Conservation (phyloP, 2,329 filamentous ascomycete species). For the Colletotrichum costaricense region DNA sequence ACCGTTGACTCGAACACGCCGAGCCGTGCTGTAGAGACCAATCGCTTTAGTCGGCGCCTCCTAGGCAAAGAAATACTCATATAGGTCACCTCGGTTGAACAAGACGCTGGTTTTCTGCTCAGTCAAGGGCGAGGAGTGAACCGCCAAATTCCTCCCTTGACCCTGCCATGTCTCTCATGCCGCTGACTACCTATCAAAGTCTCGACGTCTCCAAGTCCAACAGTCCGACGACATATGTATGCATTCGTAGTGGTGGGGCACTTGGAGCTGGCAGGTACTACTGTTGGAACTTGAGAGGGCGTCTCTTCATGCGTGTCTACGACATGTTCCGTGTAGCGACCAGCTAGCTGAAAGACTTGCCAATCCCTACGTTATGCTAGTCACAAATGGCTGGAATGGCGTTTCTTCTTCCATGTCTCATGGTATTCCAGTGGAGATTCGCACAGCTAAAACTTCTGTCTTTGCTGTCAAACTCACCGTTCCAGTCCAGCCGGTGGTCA, state of each 20-base stretch:
- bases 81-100: slow-evolving; percentile 12
- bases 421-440: not conserved
- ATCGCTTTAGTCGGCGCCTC: slow-evolving; percentile 14
- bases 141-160: slow-evolving; percentile 10
- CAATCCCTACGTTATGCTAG: slow-evolving; percentile 16
- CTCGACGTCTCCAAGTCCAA: not conserved
- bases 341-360: slow-evolving; percentile 9
- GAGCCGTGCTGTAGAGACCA: slow-evolving; percentile 12
- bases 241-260: not conserved
- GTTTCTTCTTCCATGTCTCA: slow-evolving; percentile 28
- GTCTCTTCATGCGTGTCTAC: slow-evolving; percentile 25
- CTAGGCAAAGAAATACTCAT: not conserved
- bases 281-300: not conserved
- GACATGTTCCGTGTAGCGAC: slow-evolving; percentile 19
- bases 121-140: not conserved
- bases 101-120: not conserved
- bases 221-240: not conserved
- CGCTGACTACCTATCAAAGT: not conserved
- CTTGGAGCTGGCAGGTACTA: not conserved
- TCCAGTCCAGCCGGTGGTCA: not conserved
- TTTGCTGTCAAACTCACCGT: slow-evolving; percentile 7
- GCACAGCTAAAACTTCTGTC: not conserved
- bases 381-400: slow-evolving; percentile 5
- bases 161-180: slow-evolving; percentile 20
- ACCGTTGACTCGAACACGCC: slow-evolving; percentile 16